Conservation (phyloP, 169 alveolate genomes). For the Eimeria nieschulzi region DNA sequence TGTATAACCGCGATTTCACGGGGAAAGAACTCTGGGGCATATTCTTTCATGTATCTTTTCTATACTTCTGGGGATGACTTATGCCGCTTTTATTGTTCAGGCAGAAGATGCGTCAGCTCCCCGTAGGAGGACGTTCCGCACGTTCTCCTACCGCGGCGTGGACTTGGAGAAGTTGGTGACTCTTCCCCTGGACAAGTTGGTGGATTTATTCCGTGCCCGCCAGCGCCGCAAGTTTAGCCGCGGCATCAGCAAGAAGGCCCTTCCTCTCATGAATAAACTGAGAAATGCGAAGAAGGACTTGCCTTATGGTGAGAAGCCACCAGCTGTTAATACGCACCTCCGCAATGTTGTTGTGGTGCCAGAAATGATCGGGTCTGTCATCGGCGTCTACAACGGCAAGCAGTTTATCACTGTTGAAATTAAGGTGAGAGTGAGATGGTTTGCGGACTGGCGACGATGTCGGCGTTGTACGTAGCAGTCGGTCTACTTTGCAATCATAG, state of each 20-base stretch:
- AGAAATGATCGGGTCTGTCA: conserved; percentile 98
- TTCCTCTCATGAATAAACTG: conserved; percentile 94
- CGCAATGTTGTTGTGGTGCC: conserved; percentile 95
- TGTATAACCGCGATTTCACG: too few species aligned
- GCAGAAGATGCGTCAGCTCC: conserved; percentile 79
- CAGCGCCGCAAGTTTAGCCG: conserved; percentile 95
- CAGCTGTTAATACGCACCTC: conserved; percentile 96
- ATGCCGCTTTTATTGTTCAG: conserved; percentile 24
- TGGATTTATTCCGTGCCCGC: conserved; percentile 95
- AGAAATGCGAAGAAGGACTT: conserved; percentile 89
- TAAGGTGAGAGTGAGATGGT: conserved; percentile 81
- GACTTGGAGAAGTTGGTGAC: conserved; percentile 93
- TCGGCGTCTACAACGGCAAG: conserved; percentile 98
- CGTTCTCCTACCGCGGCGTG: conserved; percentile 97
- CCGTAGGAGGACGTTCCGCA: conserved; percentile 97
- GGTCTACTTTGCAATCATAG: not conserved
- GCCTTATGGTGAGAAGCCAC: conserved; percentile 95
- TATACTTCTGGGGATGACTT: not conserved
- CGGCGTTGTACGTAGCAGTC: too few species aligned
- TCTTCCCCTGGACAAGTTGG: conserved; percentile 91
- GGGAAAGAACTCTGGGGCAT: not conserved
- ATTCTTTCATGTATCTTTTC: too few species aligned
- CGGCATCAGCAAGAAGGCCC: conserved; percentile 87
- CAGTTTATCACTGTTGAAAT: conserved; percentile 97
- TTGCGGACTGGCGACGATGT: too few species aligned